A percentile compares a stretch with the other conserved stretches of the same genome.
Conservation (phyloP, 805 yeast genomes). For the Tetrapisispora nanseiensis region DNA sequence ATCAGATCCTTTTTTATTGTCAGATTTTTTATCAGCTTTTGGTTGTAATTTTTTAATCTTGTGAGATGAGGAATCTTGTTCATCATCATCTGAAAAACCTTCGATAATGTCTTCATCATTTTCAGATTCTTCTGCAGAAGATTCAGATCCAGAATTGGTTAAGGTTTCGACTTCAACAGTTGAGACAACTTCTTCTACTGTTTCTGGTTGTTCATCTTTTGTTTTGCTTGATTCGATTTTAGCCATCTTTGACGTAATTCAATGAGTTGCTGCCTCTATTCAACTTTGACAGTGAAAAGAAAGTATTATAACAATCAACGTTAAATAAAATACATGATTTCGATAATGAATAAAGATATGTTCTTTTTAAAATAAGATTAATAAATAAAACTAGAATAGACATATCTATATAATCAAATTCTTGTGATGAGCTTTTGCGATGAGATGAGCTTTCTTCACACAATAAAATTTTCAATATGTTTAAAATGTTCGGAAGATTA, state of each 20-base stretch:
- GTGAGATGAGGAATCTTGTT: conserved; percentile 17
- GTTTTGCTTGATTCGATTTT: background rate
- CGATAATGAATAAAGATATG: too few relatives aligned
- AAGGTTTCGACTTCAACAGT: conserved; percentile 12
- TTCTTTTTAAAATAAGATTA: too few relatives aligned
- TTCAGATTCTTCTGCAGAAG: conserved; percentile 18
- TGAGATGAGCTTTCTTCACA: conserved; percentile 1
- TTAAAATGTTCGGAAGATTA: background rate
- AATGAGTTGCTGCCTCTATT: background rate
- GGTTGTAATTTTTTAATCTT: conserved; percentile 24
- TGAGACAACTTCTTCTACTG: conserved; percentile 15
- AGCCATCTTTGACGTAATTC: conserved; percentile 8
- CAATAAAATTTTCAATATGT: conserved; percentile 1
- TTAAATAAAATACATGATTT: too few relatives aligned
- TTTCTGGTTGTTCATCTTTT: background rate
- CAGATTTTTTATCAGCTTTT: conserved; percentile 18
- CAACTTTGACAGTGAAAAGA: too few relatives aligned
- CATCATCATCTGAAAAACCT: conserved; percentile 28
- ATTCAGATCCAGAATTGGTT: conserved; percentile 15
- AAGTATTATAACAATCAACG: too few relatives aligned
- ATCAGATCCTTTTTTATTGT: conserved; percentile 13
- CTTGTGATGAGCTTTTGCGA: conserved; percentile 1
- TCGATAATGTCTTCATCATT: conserved; percentile 24
- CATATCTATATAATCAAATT: too few relatives aligned
- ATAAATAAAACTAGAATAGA: background rate